These are phyloP conservation scores for Fusarium aywerte DNA, from an alignment of 2,329 filamentous ascomycete species.

Conservation along the genomic window DNA sequence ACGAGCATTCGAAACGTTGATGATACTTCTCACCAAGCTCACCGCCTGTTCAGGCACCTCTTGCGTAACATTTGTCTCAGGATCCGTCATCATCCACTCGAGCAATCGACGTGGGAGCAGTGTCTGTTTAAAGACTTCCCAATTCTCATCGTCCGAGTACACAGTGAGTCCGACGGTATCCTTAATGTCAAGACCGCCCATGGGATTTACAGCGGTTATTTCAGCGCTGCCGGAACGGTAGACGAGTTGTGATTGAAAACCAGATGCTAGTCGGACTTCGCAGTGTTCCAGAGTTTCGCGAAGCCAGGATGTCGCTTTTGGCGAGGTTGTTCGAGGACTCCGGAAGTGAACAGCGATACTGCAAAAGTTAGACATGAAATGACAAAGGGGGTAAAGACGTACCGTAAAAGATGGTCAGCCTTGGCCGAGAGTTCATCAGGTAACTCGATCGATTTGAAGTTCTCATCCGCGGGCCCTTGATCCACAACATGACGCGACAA, in stretches of 20 bases:
- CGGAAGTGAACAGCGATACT: slow-evolving; percentile 39
- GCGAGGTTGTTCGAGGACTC: slow-evolving; percentile 30
- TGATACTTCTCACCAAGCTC: slow-evolving; percentile 29
- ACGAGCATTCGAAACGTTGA: slow-evolving; percentile 26
- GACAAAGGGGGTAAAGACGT: fast-evolving
- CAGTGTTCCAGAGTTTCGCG: slow-evolving; percentile 31
- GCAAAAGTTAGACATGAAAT: not conserved
- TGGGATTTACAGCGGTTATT: slow-evolving; percentile 26
- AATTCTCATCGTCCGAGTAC: slow-evolving; percentile 37
- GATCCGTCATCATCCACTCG: slow-evolving; percentile 43
- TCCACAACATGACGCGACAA: slow-evolving; percentile 35
- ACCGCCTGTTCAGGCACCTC: slow-evolving; percentile 31
- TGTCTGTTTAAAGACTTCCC: slow-evolving; percentile 34
- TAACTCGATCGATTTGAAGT: slow-evolving; percentile 34
- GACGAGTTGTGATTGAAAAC: slow-evolving; percentile 16
- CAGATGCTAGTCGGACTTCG: slow-evolving; percentile 19
- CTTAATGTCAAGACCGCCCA: slow-evolving; percentile 33
- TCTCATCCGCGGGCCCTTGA: slow-evolving; percentile 5
- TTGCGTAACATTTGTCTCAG: slow-evolving; percentile 10
- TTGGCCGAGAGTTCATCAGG: slow-evolving; percentile 31
- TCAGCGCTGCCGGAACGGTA: slow-evolving; percentile 26
- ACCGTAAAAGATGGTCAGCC: slow-evolving; percentile 37
- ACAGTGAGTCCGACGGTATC: slow-evolving; percentile 33
- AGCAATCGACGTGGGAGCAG: slow-evolving; percentile 36
- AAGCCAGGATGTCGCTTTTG: slow-evolving; percentile 23